These are phyloP conservation scores for Ophiostoma novo-ulmi DNA, from an alignment of 2,329 filamentous ascomycete species.

Conservation along the genomic window DNA sequence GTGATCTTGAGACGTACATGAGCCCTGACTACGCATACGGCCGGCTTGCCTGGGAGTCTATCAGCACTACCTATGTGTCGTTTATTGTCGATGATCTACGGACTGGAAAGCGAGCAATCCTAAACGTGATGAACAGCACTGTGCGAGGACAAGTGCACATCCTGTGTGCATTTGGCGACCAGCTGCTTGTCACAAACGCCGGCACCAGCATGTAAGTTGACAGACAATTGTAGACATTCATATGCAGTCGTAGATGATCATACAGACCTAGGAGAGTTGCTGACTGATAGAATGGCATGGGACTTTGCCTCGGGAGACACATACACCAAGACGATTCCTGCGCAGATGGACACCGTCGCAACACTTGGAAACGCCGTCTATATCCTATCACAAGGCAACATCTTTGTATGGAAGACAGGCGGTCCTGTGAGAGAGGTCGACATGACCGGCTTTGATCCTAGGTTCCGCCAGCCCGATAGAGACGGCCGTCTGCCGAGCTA, in stretches of 20 bases:
- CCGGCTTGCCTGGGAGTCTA: slow-evolving; percentile 24
- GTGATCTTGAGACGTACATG: background rate
- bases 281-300: slow-evolving; percentile 20
- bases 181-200: slow-evolving; percentile 19
- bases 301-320: slow-evolving; percentile 23
- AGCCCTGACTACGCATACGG: slow-evolving; percentile 25
- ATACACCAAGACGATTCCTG: slow-evolving; percentile 19
- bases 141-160: slow-evolving; percentile 21
- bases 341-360: slow-evolving; percentile 22
- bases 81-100: slow-evolving; percentile 27
- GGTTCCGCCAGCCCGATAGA: slow-evolving; percentile 23
- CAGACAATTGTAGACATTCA: background rate
- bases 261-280: background rate
- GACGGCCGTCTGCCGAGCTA: slow-evolving; percentile 26
- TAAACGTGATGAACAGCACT: slow-evolving; percentile 10
- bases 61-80: slow-evolving; percentile 1
- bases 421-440: slow-evolving; percentile 21
- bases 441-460: slow-evolving; percentile 18
- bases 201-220: slow-evolving; percentile 18
- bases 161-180: slow-evolving; percentile 23
- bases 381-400: slow-evolving; percentile 19
- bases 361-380: slow-evolving; percentile 25
- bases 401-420: slow-evolving; percentile 24
- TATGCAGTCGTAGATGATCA: no score
- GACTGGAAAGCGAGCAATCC: slow-evolving; percentile 15